A percentile compares a stretch with the other conserved stretches of the same genome.
These are phyloP conservation scores for Ulota crispa DNA, from an alignment of 225 moss, liverwort and hornwort genomes.

Conservation along the genomic window DNA sequence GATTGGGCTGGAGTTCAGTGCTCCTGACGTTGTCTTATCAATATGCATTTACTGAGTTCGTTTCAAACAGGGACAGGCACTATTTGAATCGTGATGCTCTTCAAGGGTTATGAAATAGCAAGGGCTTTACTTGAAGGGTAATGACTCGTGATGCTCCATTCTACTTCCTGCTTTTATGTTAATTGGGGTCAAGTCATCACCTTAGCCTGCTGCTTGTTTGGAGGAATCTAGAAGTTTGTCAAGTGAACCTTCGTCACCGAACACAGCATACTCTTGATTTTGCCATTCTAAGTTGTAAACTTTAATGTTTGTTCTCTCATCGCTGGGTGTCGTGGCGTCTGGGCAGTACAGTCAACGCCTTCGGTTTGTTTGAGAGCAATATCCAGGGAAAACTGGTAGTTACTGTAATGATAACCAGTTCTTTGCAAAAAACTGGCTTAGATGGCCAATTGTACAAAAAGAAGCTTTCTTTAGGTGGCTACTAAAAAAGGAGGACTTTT, in stretches of 20 bases:
- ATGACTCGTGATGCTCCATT: neutral
- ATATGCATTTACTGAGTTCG: neutral
- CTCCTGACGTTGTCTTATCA: slow-evolving; percentile 7
- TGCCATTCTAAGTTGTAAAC: neutral
- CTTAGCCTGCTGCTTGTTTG: neutral
- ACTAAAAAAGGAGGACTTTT: no score
- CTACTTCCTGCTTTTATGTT: neutral
- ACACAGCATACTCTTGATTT: neutral
- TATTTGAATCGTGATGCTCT: neutral
- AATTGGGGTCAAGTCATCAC: neutral
- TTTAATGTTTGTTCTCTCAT: neutral
- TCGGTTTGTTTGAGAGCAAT: neutral
- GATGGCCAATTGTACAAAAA: no score
- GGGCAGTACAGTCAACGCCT: neutral
- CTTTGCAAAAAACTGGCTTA: no score
- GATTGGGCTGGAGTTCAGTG: slow-evolving; percentile 13
- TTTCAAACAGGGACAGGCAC: neutral
- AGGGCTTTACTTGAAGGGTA: neutral
- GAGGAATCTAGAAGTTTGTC: neutral
- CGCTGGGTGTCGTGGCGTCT: neutral
- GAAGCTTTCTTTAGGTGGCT: no score
- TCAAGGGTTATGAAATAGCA: neutral
- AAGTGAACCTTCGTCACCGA: neutral
- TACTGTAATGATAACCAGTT: no score
- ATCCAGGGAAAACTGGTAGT: no score